These are phyloP conservation scores for Tetracentron sinense DNA, from an alignment of 164 flowering plant genomes.

Conservation along the genomic window DNA sequence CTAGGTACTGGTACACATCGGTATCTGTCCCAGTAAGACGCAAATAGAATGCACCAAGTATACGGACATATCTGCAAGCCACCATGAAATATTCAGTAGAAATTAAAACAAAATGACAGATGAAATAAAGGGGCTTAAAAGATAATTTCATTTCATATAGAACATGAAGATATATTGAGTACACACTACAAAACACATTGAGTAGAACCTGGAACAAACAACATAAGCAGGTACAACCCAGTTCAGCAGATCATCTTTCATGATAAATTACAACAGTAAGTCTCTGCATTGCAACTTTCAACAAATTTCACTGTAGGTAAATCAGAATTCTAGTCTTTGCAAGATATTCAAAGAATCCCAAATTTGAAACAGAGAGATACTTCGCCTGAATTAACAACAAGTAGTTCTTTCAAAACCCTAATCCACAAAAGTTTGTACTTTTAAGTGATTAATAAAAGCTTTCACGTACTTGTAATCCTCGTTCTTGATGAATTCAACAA, in stretches of 20 bases:
- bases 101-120: background rate
- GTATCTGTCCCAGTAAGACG: constrained; percentile 83
- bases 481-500: constrained; percentile 92
- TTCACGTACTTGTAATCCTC: constrained; percentile 81
- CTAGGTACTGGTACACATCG: constrained; percentile 87
- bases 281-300: background rate
- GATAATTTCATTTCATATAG: too few species aligned
- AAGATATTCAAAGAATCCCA: background rate
- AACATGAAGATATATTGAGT: background rate
- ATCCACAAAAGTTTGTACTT: background rate
- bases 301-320: background rate
- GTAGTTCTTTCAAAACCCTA: constrained; percentile 1
- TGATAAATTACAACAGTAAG: background rate
- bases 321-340: background rate
- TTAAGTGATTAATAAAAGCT: background rate
- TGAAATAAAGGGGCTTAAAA: background rate
- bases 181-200: background rate
- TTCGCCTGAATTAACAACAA: background rate
- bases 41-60: constrained; percentile 91
- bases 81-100: constrained; percentile 2
- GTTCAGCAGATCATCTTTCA: background rate
- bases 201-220: background rate
- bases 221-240: background rate
- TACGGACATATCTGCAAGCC: constrained; percentile 70
- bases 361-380: background rate